Percentiles rank a stretch among this genome's conserved stretches.
Conservation (phyloP, 2,329 filamentous ascomycete species). For the Ascochyta rabiei region DNA sequence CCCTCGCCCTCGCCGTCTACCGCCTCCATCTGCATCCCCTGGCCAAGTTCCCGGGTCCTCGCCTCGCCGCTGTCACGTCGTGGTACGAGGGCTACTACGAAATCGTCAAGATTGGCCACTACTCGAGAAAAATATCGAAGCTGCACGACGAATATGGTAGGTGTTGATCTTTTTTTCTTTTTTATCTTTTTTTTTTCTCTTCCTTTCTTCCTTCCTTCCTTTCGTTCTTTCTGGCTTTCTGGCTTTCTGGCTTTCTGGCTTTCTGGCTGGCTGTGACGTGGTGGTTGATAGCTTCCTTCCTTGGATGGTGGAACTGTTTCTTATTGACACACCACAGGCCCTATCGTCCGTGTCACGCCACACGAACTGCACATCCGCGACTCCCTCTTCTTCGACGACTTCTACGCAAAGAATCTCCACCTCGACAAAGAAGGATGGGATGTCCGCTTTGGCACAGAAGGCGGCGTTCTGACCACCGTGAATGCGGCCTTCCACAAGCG, state of each 20-base stretch:
- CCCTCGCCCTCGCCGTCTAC: slow-evolving; percentile 40
- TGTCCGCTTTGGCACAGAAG: slow-evolving; percentile 37
- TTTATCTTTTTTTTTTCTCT: not conserved
- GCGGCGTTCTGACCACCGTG: slow-evolving; percentile 37
- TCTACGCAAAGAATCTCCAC: slow-evolving; percentile 41
- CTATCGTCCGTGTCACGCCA: slow-evolving; percentile 52
- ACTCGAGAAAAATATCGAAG: slow-evolving; percentile 37
- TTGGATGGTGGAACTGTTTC: not conserved
- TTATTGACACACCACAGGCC: slow-evolving; percentile 31
- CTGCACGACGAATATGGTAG: slow-evolving; percentile 44
- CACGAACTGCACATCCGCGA: slow-evolving; percentile 53
- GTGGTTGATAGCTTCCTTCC: no score
- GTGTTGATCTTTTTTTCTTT: not conserved
- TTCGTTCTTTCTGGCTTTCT: no score
- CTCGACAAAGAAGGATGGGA: slow-evolving; percentile 47
- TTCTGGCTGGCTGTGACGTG: no score
- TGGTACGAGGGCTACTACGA: slow-evolving; percentile 48
- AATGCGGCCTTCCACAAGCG: slow-evolving; percentile 38
- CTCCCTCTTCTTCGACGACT: slow-evolving; percentile 46
- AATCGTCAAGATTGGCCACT: slow-evolving; percentile 40
- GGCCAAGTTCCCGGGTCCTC: slow-evolving; percentile 53
- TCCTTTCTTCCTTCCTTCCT: no score
- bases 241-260: no score
- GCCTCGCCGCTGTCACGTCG: slow-evolving; percentile 36
- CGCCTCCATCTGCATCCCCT: slow-evolving; percentile 54